Conservation (phyloP, 2,329 filamentous ascomycete genomes). For the Pseudocercospora crystallina region DNA sequence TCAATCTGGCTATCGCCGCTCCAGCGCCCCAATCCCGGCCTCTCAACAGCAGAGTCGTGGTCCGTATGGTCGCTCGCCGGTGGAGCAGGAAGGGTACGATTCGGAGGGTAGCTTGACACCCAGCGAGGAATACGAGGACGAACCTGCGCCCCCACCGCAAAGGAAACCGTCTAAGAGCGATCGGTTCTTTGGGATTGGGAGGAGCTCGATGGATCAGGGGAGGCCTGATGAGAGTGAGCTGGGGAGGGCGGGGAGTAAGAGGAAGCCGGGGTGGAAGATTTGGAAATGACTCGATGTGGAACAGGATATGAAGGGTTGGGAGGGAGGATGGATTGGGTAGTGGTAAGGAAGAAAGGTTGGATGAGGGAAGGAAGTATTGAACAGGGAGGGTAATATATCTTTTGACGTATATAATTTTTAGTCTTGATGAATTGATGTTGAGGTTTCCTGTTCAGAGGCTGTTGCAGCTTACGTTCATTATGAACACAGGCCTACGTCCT, state of each 20-base stretch:
- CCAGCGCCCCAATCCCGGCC: slow-evolving; percentile 9
- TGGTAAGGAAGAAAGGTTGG: background rate
- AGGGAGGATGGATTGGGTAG: background rate
- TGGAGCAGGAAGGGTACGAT: slow-evolving; percentile 16
- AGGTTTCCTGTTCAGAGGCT: too few relatives aligned
- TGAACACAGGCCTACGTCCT: too few relatives aligned
- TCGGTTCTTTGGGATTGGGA: slow-evolving; percentile 31
- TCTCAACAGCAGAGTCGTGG: slow-evolving; percentile 8
- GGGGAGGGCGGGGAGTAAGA: slow-evolving; percentile 34
- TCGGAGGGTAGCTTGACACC: slow-evolving; percentile 27
- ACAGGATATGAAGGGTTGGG: background rate
- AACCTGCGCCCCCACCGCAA: slow-evolving; percentile 15
- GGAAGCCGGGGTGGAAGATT: slow-evolving; percentile 33
- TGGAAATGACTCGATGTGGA: slow-evolving; percentile 16
- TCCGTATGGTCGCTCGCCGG: slow-evolving; percentile 9
- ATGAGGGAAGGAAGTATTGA: too few relatives aligned
- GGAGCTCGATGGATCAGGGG: slow-evolving; percentile 18
- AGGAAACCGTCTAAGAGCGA: slow-evolving; percentile 34
- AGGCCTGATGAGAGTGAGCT: slow-evolving; percentile 11
- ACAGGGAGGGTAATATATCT: too few relatives aligned
- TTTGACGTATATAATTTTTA: too few relatives aligned
- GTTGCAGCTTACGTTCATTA: too few relatives aligned
- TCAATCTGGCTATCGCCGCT: slow-evolving; percentile 20
- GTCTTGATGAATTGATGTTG: too few relatives aligned
- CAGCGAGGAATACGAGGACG: slow-evolving; percentile 28